A percentile compares a stretch with the other conserved stretches of the same genome.
Conservation (phyloP, 768 basidiomycete genomes). For the Cubamyces lactineus region DNA sequence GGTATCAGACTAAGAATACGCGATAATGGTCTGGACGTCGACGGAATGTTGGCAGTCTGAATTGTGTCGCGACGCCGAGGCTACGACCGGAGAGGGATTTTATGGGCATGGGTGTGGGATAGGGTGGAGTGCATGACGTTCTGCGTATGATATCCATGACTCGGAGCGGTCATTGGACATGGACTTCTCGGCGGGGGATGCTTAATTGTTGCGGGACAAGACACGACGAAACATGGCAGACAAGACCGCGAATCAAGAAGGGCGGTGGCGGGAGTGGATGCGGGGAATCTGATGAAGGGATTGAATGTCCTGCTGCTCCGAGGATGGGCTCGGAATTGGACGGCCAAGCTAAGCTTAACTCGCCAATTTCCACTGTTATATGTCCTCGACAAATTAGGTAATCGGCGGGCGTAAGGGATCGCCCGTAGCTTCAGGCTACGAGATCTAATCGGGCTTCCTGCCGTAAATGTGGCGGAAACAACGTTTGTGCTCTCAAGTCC, state of each 20-base stretch:
- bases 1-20: neutral
- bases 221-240: neutral
- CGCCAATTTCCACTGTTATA: neutral
- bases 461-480: slow-evolving; percentile 35
- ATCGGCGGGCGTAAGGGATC: slow-evolving; percentile 18
- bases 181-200: neutral
- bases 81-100: neutral
- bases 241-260: neutral
- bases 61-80: neutral
- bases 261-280: neutral
- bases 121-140: slow-evolving; percentile 3
- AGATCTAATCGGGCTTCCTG: slow-evolving; percentile 34
- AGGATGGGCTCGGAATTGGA: neutral
- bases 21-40: neutral
- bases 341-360: no score
- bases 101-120: slow-evolving; percentile 5
- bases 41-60: neutral
- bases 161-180: slow-evolving; percentile 6
- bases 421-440: slow-evolving; percentile 32
- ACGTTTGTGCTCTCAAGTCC: slow-evolving; percentile 23
- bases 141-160: neutral
- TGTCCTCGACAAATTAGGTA: slow-evolving; percentile 15
- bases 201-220: neutral
- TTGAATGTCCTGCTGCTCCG: neutral
- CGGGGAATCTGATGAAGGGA: slow-evolving; percentile 2